A percentile compares a stretch with the other conserved stretches of the same genome.
phyloP scores from a whole-genome alignment of 2,329 filamentous ascomycete species.

The Capronia coronata region DNA sequence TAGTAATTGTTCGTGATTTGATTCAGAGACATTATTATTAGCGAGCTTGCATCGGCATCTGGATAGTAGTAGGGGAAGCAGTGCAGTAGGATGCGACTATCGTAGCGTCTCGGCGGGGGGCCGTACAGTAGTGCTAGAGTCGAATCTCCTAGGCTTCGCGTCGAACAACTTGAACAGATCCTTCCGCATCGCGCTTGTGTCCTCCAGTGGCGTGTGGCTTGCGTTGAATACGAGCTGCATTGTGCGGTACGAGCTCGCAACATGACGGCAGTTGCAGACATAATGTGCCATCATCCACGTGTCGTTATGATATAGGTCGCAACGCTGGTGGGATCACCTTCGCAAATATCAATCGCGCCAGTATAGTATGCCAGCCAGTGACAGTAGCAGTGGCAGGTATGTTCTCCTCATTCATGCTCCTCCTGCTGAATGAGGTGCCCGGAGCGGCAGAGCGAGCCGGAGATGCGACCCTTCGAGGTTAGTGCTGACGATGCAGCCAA shows the following conservation, averaged over 20 bases:
- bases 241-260: conserved; percentile 14
- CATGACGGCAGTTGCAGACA: conserved; percentile 8
- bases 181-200: background rate
- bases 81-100: too few relatives aligned
- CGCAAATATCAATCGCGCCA: too few relatives aligned
- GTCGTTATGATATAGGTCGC: conserved; percentile 12
- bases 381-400: background rate
- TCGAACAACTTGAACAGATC: too few relatives aligned
- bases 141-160: too few relatives aligned
- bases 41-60: too few relatives aligned
- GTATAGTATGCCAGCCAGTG: too few relatives aligned
- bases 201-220: background rate
- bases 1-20: too few relatives aligned
- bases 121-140: conserved; percentile 4
- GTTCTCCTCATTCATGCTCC: background rate
- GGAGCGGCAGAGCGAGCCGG: background rate
- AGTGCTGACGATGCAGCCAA: conserved; percentile 3
- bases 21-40: too few relatives aligned
- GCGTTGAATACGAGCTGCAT: conserved; percentile 1
- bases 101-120: conserved; percentile 17
- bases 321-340: background rate
- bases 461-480: background rate
- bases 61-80: too few relatives aligned
- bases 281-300: conserved; percentile 10
- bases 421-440: background rate